phyloP scores from a whole-genome alignment of 2,329 filamentous ascomycete species.

The Pseudogymnoascus sp. region DNA sequence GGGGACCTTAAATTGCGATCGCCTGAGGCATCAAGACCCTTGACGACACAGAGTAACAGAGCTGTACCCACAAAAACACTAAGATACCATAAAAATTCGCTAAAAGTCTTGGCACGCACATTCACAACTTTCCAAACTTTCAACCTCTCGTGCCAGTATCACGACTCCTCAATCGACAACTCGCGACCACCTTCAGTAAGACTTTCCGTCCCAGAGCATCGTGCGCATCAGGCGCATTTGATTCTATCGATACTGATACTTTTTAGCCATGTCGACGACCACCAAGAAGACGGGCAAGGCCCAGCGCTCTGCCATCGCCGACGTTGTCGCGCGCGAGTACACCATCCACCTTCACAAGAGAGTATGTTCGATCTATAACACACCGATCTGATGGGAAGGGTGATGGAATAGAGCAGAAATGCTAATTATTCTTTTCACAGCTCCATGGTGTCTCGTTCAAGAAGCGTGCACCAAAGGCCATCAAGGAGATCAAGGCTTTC shows the following conservation, averaged over 20 bases:
- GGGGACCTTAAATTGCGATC: constrained; percentile 1
- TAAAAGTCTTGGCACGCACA: constrained; percentile 9
- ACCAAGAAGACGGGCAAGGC: constrained; percentile 60
- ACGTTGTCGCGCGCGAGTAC: constrained; percentile 99
- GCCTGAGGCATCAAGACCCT: constrained; percentile 5
- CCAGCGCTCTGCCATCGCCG: constrained; percentile 87
- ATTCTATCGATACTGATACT: constrained; percentile 8
- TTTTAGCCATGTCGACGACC: constrained; percentile 57
- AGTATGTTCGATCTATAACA: constrained; percentile 51
- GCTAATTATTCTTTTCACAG: constrained; percentile 52
- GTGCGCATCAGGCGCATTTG: background rate
- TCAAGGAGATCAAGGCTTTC: constrained; percentile 99
- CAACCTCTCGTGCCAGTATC: constrained; percentile 9
- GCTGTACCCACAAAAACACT: background rate
- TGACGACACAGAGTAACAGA: background rate
- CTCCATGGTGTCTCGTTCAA: constrained; percentile 98
- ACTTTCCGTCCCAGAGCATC: constrained; percentile 5
- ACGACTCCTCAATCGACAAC: constrained; percentile 19
- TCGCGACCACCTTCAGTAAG: constrained; percentile 22
- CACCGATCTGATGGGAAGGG: constrained; percentile 29
- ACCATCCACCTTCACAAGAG: constrained; percentile 99
- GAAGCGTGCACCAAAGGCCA: constrained; percentile 95
- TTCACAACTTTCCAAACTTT: constrained; percentile 18
- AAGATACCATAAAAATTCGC: background rate
- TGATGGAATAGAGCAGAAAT: constrained; percentile 12